A percentile compares a stretch with the other conserved stretches of the same genome.
phyloP scores from a whole-genome alignment of 148 eudicot genomes.

The Chenopodium quinoa region DNA sequence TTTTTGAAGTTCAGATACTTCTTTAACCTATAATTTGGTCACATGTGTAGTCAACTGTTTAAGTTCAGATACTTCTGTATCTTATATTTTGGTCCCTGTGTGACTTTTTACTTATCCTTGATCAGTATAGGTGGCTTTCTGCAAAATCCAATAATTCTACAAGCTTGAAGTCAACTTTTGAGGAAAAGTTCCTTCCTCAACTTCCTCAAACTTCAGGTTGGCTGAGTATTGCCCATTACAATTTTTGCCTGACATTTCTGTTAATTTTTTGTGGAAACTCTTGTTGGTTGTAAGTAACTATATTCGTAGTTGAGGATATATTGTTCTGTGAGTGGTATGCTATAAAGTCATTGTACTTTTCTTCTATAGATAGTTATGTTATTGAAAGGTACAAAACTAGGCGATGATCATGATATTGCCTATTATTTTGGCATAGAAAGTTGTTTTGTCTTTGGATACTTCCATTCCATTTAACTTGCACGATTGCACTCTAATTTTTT shows the following conservation, averaged over 20 bases:
- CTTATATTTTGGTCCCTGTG: neutral
- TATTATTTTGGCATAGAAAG: neutral
- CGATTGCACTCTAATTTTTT: neutral
- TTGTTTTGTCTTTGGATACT: neutral
- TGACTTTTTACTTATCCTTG: slow-evolving; percentile 22
- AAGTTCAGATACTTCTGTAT: neutral
- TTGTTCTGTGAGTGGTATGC: neutral
- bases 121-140: slow-evolving; percentile 99
- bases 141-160: slow-evolving; percentile 67
- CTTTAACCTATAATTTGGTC: neutral
- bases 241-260: neutral
- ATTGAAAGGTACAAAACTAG: neutral
- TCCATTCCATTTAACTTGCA: neutral
- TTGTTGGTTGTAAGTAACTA: neutral
- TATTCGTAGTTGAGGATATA: neutral
- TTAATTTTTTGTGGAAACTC: neutral
- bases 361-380: neutral
- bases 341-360: neutral
- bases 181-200: slow-evolving; percentile 92
- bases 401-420: neutral
- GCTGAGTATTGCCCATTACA: slow-evolving; percentile 15
- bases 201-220: slow-evolving; percentile 87
- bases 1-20: neutral
- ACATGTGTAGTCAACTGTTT: neutral
- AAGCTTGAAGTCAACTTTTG: slow-evolving; percentile 60